A percentile compares a stretch with the other conserved stretches of the same genome.
These are phyloP conservation scores for Apiotrichum veenhuisii DNA, from an alignment of 1,284 basidiomycete genomes.

Conservation along the genomic window DNA sequence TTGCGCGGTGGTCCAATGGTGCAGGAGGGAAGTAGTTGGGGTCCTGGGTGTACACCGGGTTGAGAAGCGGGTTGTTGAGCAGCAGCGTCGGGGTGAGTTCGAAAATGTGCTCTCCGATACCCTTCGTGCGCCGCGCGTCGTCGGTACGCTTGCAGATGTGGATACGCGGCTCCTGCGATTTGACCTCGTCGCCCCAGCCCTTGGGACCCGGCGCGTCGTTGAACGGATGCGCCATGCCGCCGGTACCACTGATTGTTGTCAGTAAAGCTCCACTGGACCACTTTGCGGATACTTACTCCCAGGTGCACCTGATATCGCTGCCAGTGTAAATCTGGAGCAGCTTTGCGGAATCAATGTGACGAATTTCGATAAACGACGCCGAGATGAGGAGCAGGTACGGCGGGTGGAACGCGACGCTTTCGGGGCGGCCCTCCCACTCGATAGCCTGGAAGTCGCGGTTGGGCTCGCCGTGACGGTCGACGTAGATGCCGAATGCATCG, in stretches of 20 bases:
- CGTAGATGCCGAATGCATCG: slow-evolving; percentile 76
- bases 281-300: slow-evolving; percentile 53
- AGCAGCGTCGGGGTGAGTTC: slow-evolving; percentile 49
- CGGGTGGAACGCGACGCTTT: slow-evolving; percentile 79
- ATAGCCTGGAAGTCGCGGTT: slow-evolving; percentile 67
- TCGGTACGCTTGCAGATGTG: slow-evolving; percentile 45
- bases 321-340: slow-evolving; percentile 84
- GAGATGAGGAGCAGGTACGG: slow-evolving; percentile 90
- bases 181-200: slow-evolving; percentile 48
- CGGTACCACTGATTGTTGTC: slow-evolving; percentile 21
- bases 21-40: slow-evolving; percentile 50
- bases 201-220: slow-evolving; percentile 38
- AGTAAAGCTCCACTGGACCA: neutral
- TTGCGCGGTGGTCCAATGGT: slow-evolving; percentile 22
- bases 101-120: slow-evolving; percentile 47
- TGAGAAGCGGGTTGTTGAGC: slow-evolving; percentile 47
- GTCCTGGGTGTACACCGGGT: slow-evolving; percentile 42
- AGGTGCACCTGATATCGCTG: slow-evolving; percentile 75
- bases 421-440: slow-evolving; percentile 92
- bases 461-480: slow-evolving; percentile 66
- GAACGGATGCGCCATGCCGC: slow-evolving; percentile 31
- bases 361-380: slow-evolving; percentile 85
- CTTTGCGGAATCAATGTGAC: slow-evolving; percentile 77
- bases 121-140: slow-evolving; percentile 25
- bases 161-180: slow-evolving; percentile 45